phyloP scores from a whole-genome alignment of 257 asterid species.

The Gentiana macrophylla region DNA sequence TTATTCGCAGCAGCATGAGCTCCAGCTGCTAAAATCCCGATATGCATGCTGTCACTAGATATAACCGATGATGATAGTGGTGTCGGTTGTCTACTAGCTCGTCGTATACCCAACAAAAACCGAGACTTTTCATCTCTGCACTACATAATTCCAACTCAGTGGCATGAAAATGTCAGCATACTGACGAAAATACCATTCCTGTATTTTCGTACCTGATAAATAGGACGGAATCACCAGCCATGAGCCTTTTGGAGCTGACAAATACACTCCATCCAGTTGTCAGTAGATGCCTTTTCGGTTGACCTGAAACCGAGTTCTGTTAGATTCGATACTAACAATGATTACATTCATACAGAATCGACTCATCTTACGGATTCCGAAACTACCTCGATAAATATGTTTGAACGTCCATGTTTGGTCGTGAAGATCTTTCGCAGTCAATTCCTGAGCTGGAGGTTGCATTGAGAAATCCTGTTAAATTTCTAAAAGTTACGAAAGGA shows the following conservation, averaged over 20 bases:
- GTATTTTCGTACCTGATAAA: slow-evolving; percentile 55
- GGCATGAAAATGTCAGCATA: not conserved
- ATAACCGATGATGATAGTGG: slow-evolving; percentile 85
- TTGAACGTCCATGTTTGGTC: slow-evolving; percentile 95
- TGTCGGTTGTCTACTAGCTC: slow-evolving; percentile 78
- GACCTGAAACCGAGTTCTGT: slow-evolving; percentile 44
- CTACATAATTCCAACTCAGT: slow-evolving; percentile 1
- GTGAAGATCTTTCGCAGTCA: slow-evolving; percentile 79
- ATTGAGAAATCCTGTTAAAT: slow-evolving; percentile 75
- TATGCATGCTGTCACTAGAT: slow-evolving; percentile 96
- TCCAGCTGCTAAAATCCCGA: slow-evolving; percentile 97
- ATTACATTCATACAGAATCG: slow-evolving; percentile 1
- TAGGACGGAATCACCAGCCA: slow-evolving; percentile 93
- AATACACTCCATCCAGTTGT: slow-evolving; percentile 99
- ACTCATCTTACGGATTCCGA: slow-evolving; percentile 2
- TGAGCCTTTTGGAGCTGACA: slow-evolving; percentile 81
- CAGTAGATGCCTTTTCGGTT: slow-evolving; percentile 87
- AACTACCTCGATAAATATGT: slow-evolving; percentile 88
- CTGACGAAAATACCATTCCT: not conserved
- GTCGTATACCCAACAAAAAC: slow-evolving; percentile 68
- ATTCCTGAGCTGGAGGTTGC: slow-evolving; percentile 99
- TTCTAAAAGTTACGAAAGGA: slow-evolving; percentile 6
- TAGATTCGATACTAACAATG: not conserved
- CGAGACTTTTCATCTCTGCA: slow-evolving; percentile 88
- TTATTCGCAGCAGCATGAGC: slow-evolving; percentile 97